Conservation (phyloP, 495 filamentous ascomycete species). For the Daldinia concentrica region DNA sequence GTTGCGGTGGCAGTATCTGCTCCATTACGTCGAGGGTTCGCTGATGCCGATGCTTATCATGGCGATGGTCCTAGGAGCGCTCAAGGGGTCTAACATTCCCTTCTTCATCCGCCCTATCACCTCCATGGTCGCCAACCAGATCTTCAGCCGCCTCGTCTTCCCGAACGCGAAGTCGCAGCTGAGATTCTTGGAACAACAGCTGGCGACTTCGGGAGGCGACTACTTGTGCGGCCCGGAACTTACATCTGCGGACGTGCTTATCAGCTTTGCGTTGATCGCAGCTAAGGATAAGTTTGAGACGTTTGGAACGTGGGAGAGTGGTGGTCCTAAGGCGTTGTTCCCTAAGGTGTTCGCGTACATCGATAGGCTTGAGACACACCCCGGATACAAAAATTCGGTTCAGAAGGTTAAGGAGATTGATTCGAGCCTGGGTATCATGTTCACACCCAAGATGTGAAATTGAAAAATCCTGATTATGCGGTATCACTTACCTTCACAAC, state of each 20-base stretch:
- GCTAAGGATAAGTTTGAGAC: conserved; percentile 66
- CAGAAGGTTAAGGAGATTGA: conserved; percentile 70
- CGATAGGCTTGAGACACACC: conserved; percentile 65
- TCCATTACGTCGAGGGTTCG: conserved; percentile 79
- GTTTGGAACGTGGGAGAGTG: conserved; percentile 39
- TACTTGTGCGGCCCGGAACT: conserved; percentile 78
- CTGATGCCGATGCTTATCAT: conserved; percentile 76
- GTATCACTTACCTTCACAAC: not conserved
- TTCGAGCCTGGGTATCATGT: conserved; percentile 52
- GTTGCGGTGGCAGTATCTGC: conserved; percentile 77
- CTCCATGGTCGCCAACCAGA: conserved; percentile 65
- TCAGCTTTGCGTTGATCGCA: conserved; percentile 76
- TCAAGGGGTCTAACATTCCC: conserved; percentile 73
- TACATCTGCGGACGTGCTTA: conserved; percentile 81
- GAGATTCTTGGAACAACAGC: conserved; percentile 74
- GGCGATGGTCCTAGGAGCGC: conserved; percentile 35
- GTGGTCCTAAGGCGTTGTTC: conserved; percentile 37
- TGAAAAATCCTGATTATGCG: not conserved
- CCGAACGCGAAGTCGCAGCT: conserved; percentile 73
- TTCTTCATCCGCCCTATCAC: conserved; percentile 90
- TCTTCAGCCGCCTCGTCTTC: conserved; percentile 67
- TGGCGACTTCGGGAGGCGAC: conserved; percentile 69
- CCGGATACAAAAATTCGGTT: conserved; percentile 65
- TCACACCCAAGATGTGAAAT: conserved; percentile 10
- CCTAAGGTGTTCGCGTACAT: conserved; percentile 69